These are phyloP conservation scores for Sphaceloma murrayae DNA, from an alignment of 2,329 filamentous ascomycete genomes.

Conservation along the genomic window DNA sequence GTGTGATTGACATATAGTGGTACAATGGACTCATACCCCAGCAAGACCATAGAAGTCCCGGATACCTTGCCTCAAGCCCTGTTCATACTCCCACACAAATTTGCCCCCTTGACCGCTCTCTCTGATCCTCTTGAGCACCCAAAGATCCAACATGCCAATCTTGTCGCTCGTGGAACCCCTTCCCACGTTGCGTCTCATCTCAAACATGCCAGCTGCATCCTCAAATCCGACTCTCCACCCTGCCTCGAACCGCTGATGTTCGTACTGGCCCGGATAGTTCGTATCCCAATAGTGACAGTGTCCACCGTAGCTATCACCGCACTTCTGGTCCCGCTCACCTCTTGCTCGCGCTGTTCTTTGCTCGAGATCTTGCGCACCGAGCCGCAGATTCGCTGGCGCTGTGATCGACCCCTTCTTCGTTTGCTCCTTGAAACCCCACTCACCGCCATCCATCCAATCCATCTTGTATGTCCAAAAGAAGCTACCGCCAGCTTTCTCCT, in stretches of 20 bases:
- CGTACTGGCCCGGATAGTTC: constrained; percentile 36
- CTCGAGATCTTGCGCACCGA: constrained; percentile 32
- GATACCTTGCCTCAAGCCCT: constrained; percentile 40
- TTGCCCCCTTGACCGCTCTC: constrained; percentile 42
- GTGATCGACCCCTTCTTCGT: constrained; percentile 37
- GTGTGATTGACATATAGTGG: no score
- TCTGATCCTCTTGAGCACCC: constrained; percentile 46
- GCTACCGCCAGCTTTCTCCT: constrained; percentile 41
- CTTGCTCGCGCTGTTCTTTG: constrained; percentile 33
- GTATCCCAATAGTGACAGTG: constrained; percentile 45
- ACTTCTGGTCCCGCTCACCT: constrained; percentile 30
- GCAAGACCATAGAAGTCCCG: constrained; percentile 32
- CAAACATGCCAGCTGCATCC: constrained; percentile 47
- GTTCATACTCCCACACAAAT: constrained; percentile 44
- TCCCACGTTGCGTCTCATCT: constrained; percentile 30
- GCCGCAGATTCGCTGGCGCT: constrained; percentile 32
- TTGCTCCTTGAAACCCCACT: constrained; percentile 51
- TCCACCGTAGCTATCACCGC: constrained; percentile 31
- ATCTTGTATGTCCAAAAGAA: constrained; percentile 55
- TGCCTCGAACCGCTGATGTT: constrained; percentile 46
- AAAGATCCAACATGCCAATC: constrained; percentile 50
- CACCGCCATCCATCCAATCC: constrained; percentile 53
- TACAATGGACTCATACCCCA: constrained; percentile 23
- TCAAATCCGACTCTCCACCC: constrained; percentile 48
- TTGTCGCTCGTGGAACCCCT: constrained; percentile 36